Conservation (phyloP, 2,329 filamentous ascomycete species). For the Fusarium sp. region DNA sequence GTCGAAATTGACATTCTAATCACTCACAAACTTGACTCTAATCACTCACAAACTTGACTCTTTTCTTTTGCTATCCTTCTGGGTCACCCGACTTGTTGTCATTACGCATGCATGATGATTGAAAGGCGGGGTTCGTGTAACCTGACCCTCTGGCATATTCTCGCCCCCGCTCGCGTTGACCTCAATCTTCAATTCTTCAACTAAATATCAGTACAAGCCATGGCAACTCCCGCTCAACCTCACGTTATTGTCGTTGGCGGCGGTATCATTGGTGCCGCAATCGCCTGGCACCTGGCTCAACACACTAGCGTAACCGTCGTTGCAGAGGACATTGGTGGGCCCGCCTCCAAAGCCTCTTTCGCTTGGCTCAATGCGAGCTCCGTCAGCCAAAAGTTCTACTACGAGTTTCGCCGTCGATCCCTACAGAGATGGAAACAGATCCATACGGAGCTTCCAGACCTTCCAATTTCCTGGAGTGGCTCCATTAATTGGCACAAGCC, state of each 20-base stretch:
- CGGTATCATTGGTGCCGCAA: slow-evolving; percentile 26
- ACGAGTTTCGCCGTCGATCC: slow-evolving; percentile 21
- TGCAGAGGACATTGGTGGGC: slow-evolving; percentile 22
- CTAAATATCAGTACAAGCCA: no score
- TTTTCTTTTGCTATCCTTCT: neutral
- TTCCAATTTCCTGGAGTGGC: slow-evolving; percentile 27
- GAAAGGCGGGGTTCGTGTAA: neutral
- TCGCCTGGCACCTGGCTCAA: slow-evolving; percentile 25
- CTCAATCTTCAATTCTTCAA: neutral
- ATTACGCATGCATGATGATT: neutral
- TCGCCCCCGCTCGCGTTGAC: neutral
- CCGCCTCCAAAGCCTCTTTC: slow-evolving; percentile 19
- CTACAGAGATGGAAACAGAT: slow-evolving; percentile 25
- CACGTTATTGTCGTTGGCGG: slow-evolving; percentile 27
- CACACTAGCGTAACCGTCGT: slow-evolving; percentile 20
- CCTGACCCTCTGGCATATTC: neutral
- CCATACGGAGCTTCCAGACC: neutral
- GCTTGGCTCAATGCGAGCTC: slow-evolving; percentile 34
- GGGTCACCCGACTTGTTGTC: neutral
- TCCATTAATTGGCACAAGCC: slow-evolving; percentile 29
- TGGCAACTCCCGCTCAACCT: neutral
- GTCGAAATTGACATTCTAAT: accelerated
- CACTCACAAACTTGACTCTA: accelerated
- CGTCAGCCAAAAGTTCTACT: slow-evolving; percentile 4
- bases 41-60: accelerated